Conservation (phyloP, 345 rosid species). For the Pistacia atlantica region DNA sequence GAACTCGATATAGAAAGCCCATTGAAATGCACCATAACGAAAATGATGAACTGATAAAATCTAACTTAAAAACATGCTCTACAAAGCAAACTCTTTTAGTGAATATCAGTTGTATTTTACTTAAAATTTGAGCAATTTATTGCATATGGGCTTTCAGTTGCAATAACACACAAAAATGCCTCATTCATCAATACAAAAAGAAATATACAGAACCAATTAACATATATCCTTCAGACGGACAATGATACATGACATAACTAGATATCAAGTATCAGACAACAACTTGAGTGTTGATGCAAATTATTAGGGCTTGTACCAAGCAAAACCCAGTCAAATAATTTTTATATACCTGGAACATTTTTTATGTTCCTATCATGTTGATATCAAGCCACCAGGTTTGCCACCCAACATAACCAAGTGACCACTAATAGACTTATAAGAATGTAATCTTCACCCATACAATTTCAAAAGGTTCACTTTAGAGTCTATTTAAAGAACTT, state of each 20-base stretch:
- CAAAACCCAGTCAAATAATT: no score
- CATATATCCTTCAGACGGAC: not conserved
- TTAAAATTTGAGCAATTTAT: no score
- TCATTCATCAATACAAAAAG: not conserved
- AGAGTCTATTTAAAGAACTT: slow-evolving; percentile 5
- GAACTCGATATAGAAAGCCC: no score
- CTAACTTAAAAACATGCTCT: no score
- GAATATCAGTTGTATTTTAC: no score
- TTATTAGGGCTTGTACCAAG: not conserved
- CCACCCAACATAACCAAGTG: not conserved
- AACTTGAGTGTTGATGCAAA: no score
- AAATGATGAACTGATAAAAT: no score
- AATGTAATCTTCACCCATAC: slow-evolving; percentile 18
- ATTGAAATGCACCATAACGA: no score
- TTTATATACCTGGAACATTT: not conserved
- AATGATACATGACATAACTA: not conserved
- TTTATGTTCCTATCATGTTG: not conserved
- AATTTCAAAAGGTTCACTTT: not conserved
- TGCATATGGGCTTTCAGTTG: no score
- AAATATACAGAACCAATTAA: not conserved
- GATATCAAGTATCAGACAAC: not conserved
- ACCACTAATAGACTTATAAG: not conserved
- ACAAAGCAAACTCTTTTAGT: no score
- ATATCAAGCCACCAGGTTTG: not conserved
- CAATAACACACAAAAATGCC: not conserved